These are phyloP conservation scores for Saccharomyces hybrid DNA, from an alignment of 1,139 yeast genomes.

Conservation along the genomic window DNA sequence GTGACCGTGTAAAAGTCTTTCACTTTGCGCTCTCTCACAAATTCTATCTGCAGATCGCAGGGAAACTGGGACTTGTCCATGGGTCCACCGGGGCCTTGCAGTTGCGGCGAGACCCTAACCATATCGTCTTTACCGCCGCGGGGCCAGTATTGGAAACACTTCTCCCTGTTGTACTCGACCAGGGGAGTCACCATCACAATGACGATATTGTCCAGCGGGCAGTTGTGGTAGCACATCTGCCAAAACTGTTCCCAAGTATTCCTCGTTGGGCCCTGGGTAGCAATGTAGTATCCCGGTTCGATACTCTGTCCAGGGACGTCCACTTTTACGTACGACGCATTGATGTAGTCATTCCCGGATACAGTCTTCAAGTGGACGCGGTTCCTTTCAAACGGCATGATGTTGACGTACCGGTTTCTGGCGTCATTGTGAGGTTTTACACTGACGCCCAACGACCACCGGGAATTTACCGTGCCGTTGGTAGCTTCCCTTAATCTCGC, in stretches of 20 bases:
- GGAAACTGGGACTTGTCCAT: constrained; percentile 20
- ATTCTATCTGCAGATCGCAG: constrained; percentile 17
- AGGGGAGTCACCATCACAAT: constrained; percentile 86
- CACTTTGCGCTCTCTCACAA: constrained; percentile 13
- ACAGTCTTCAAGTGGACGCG: constrained; percentile 40
- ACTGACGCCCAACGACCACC: constrained; percentile 31
- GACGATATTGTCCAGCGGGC: constrained; percentile 41
- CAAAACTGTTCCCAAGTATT: constrained; percentile 66
- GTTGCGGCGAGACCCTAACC: constrained; percentile 10
- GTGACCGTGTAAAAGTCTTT: constrained; percentile 23
- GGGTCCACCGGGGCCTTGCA: constrained; percentile 18
- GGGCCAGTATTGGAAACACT: constrained; percentile 77
- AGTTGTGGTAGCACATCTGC: constrained; percentile 66
- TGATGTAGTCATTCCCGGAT: constrained; percentile 37
- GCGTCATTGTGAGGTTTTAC: constrained; percentile 25
- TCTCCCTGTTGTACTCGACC: constrained; percentile 48
- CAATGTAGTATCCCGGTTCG: constrained; percentile 38
- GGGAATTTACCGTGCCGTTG: constrained; percentile 20
- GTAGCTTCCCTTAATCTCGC: constrained; percentile 33
- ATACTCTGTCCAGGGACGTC: constrained; percentile 20
- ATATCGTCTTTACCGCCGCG: constrained; percentile 9
- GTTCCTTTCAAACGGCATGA: constrained; percentile 53
- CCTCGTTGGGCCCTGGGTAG: constrained; percentile 66
- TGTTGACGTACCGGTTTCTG: constrained; percentile 49
- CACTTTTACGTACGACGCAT: constrained; percentile 38